phyloP scores from a whole-genome alignment of 495 filamentous ascomycete genomes.

The Neurospora sp. region DNA sequence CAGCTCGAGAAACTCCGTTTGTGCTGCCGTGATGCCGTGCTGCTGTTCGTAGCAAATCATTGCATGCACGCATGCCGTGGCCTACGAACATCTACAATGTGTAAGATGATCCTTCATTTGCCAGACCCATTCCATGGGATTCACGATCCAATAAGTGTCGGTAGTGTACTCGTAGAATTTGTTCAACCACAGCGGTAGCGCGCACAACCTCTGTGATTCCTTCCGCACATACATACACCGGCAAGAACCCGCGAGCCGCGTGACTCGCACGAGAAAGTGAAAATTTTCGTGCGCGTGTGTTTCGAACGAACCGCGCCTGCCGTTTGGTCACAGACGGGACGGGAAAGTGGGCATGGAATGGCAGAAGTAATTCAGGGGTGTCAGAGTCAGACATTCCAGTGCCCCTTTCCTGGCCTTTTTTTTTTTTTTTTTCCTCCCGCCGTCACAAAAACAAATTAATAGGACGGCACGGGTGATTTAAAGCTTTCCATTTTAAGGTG shows the following conservation, averaged over 20 bases:
- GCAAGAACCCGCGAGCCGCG: too few species aligned
- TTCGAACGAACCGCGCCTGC: not conserved
- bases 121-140: not conserved
- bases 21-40: not conserved
- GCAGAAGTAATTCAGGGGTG: not conserved
- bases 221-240: not conserved
- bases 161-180: not conserved
- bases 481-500: not conserved
- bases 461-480: not conserved
- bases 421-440: not conserved
- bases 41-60: not conserved
- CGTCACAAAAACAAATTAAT: not conserved
- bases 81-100: not conserved
- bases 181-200: not conserved
- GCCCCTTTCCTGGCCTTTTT: not conserved
- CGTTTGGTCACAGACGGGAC: not conserved
- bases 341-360: not conserved
- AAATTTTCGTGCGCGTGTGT: not conserved
- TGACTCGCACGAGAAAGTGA: not conserved
- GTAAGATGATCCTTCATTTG: not conserved
- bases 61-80: not conserved
- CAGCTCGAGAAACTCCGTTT: not conserved
- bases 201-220: not conserved
- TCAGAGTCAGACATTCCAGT: not conserved
- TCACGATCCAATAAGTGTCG: not conserved